Conservation (phyloP, 2,329 filamentous ascomycete species). For the Fusarium mangiferae region DNA sequence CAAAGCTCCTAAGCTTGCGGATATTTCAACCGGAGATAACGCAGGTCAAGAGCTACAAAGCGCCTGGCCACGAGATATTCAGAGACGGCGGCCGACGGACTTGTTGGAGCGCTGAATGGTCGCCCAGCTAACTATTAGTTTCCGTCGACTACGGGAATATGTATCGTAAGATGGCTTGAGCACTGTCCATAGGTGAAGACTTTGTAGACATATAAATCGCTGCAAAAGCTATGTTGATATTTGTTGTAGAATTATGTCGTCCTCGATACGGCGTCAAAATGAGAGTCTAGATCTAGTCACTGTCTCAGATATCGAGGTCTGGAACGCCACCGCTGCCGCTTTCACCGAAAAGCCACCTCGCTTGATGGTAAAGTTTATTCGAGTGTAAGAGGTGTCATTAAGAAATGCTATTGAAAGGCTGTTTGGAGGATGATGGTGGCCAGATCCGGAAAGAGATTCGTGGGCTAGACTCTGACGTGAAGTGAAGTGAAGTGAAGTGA, state of each 20-base stretch:
- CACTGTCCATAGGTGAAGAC: background rate
- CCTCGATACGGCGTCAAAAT: background rate
- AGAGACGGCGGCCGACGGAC: constrained; percentile 1
- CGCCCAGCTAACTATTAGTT: constrained; percentile 12
- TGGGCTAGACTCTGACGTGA: background rate
- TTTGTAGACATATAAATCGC: background rate
- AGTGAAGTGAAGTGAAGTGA: background rate
- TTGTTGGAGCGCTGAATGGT: background rate
- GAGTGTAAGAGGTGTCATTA: background rate
- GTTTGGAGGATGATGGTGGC: background rate
- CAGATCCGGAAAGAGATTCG: background rate
- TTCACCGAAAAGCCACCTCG: constrained; percentile 5
- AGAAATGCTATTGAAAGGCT: background rate
- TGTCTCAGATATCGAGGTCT: constrained; percentile 14
- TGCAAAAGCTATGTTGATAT: background rate
- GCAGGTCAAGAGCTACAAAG: background rate
- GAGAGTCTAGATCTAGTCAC: background rate
- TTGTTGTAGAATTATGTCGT: constrained; percentile 4
- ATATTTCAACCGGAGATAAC: background rate
- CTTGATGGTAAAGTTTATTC: background rate
- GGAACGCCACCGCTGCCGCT: constrained; percentile 11
- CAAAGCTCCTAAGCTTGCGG: background rate
- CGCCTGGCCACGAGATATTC: background rate
- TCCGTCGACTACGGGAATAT: background rate
- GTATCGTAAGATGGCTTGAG: background rate